Evolutionary conservation across 345 rosid species (phyloP).

Genomic region (Eucalyptus caleyi): DNA sequence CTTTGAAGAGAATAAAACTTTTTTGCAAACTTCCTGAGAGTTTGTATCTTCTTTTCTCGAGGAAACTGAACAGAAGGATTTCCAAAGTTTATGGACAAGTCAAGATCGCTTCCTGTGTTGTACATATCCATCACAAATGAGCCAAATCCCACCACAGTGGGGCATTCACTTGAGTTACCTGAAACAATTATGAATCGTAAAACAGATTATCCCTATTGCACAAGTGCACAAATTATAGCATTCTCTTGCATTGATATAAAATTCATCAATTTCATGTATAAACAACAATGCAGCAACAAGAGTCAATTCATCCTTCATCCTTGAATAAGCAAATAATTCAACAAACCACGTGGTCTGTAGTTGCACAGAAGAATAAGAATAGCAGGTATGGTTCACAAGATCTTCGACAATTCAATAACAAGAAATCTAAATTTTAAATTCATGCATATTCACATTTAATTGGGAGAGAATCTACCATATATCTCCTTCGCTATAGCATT

Average conservation of each 20-base stretch:
- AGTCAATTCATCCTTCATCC: not conserved
- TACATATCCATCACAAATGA: slow-evolving; percentile 44
- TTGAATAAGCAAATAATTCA: not conserved
- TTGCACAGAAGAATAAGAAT: not conserved
- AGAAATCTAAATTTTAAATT: not conserved
- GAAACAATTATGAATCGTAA: not conserved
- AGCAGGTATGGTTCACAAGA: not conserved
- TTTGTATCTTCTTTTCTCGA: slow-evolving; percentile 16
- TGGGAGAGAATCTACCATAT: slow-evolving; percentile 17
- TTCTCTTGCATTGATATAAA: not conserved
- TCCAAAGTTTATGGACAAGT: slow-evolving; percentile 32
- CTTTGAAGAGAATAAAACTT: slow-evolving; percentile 17
- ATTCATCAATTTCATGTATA: not conserved
- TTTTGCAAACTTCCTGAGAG: slow-evolving; percentile 18
- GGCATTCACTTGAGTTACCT: slow-evolving; percentile 19
- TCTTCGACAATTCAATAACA: not conserved
- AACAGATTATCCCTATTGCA: not conserved
- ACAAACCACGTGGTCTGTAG: not conserved
- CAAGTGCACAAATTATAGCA: not conserved
- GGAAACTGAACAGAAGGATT: slow-evolving; percentile 1
- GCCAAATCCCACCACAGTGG: slow-evolving; percentile 32
- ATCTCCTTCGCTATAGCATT: slow-evolving; percentile 25
- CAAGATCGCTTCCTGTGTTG: slow-evolving; percentile 26
- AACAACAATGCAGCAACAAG: not conserved
- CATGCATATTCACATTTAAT: not conserved